Evolutionary conservation across 306 rosid genomes (phyloP), one percentile per base, ranked within the genome.

Genomic region (Oemleria cerasiformis): DNA sequence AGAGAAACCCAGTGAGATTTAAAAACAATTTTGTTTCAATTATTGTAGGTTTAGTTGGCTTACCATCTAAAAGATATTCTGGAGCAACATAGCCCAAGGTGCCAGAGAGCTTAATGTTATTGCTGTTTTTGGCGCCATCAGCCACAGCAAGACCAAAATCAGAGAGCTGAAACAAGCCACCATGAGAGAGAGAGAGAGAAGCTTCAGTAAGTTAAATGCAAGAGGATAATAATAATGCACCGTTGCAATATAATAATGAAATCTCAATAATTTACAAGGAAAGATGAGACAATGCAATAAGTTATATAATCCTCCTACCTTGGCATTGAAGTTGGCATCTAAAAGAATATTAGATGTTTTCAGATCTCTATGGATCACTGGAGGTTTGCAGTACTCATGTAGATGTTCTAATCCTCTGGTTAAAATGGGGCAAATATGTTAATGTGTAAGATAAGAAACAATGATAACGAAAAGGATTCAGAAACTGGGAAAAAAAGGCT

Each of bases 1-100:
- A 74, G 42, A 38, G 34, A 48, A 70, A 70, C 41, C 36, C 68
- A 62, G 76, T 72, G 72, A 69, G 75, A 71, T 66, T 47, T 49
- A 71, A 25, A 54, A 23, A 42, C 41, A 19, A 74, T 73, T 30
- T 70, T 23, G 23, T 14, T 41, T 61, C 64, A 69, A 74, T 79
- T 50, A 82, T 55, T 73, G 39, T 41, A 58, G 78, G 74, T 71
- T 73, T 58, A 75, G 76, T 65, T 65, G 70, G 70, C 84, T 67
- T 88, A 91, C 99, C 99, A 78, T 95, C 97, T 80, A 95, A 75
- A 60, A 95, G 92, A 88, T 91, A 95, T 76, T 95, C 96, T 1
- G 99, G 99, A 42, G 99, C 99, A 51, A 94, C 84, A 65, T 94
- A 94, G 55, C 99, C 99, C 83, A 91, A 76, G 2, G 97, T 91